Percentiles rank a stretch among this genome's conserved stretches.
phyloP scores from a whole-genome alignment of 805 yeast genomes.

The Priceomyces fermenticarens region DNA sequence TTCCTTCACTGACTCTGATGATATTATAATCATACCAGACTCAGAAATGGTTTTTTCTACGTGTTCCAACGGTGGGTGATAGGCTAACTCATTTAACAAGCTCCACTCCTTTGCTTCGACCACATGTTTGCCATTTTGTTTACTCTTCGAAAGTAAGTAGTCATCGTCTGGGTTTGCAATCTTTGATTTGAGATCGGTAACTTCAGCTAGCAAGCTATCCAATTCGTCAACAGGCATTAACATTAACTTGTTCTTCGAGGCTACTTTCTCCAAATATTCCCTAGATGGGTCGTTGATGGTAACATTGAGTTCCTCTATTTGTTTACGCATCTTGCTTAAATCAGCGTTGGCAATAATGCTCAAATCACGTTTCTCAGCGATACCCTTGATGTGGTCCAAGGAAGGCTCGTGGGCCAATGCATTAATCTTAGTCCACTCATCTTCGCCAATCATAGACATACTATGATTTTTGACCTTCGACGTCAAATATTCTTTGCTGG shows the following conservation, averaged over 20 bases:
- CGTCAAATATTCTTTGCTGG: not conserved
- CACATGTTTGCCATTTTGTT: not conserved
- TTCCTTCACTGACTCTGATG: no score
- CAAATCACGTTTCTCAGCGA: no score
- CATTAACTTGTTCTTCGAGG: no score
- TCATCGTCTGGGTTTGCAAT: no score
- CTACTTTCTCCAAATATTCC: slow-evolving; percentile 12
- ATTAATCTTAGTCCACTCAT: slow-evolving; percentile 2
- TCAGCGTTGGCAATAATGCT: slow-evolving; percentile 4
- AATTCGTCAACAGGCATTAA: slow-evolving; percentile 2
- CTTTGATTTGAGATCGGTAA: no score
- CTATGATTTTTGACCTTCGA: no score
- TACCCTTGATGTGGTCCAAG: slow-evolving; percentile 3
- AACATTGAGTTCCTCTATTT: not conserved
- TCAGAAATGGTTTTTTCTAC: slow-evolving; percentile 9
- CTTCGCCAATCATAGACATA: slow-evolving; percentile 1
- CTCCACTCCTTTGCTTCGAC: not conserved
- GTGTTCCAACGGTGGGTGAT: slow-evolving; percentile 11
- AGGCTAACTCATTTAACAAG: slow-evolving; percentile 9
- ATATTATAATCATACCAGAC: slow-evolving; percentile 1
- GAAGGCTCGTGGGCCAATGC: slow-evolving; percentile 6
- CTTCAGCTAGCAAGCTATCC: not conserved
- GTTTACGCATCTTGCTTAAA: slow-evolving; percentile 2
- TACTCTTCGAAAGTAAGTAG: not conserved
- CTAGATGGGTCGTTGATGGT: slow-evolving; percentile 3